Base-by-base conservation (phyloP, 2,329 filamentous ascomycete species). In the Penicillium psychrosexuale region DNA sequence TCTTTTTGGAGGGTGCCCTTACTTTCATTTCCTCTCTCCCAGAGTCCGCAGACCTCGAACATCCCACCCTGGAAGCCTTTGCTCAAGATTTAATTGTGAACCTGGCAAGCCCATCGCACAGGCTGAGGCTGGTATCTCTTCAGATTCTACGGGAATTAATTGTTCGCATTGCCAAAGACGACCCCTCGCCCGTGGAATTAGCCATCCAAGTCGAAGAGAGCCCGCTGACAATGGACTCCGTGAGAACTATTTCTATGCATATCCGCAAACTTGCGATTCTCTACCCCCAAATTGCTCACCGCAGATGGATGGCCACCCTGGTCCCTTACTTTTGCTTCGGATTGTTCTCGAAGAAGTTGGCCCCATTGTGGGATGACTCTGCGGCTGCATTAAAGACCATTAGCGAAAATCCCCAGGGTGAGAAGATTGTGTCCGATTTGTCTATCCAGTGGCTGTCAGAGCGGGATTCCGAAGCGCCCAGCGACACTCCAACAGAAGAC, bases 281-380 rank as follows among this genome's bases (percentile, higher is more conserved):
- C 19, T 96, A 94, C 68, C 74, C 81, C 6, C 78, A 82, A 24
- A 69, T 87, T 9, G 76, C 78, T 38, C 75, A 82, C 2, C 79
- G 83, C 36, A 82, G 82, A 1, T 89, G 87, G 84, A 75, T 95
- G 60, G 80, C 83, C 55, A 81, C 83, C 64, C 84, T 91, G 7
- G 82, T 97, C 30, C 89, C 92, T 0, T 81, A 84, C 0, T 97
- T 92, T 66, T 86, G 91, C 64, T 96, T 97, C 64, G 94, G 94
- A 46, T 82, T 97, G 73, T 81, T 97, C 56, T 94, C 92, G 0
- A 85, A 96, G 46, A 90, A 88, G 62, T 80, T 97, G 61, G 84
- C 91, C 0, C 91, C 91, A 34, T 79, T 95, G 6, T 97, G 93
- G 90, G 90, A 96, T 57, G 90, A 96, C 65, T 84, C 90, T 0